Evolutionary conservation across 2,329 filamentous ascomycete genomes (phyloP).

Genomic region (Purpureocillium lavendulum): DNA sequence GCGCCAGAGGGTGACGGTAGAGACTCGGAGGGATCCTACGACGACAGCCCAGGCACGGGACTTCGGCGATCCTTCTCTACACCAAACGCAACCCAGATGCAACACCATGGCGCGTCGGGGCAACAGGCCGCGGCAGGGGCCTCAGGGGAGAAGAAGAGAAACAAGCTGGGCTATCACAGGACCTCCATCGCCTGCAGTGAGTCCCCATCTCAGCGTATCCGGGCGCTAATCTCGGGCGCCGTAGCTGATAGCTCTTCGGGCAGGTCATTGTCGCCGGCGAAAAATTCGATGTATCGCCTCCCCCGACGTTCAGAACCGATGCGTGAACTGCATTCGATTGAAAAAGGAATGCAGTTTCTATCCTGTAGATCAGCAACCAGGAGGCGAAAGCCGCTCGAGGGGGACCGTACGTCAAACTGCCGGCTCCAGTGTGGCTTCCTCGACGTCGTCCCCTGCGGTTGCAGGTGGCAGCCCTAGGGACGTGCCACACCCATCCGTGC

Average conservation of each 20-base stretch:
- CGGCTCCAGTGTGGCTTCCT: constrained; percentile 31
- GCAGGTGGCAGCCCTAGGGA: constrained; percentile 33
- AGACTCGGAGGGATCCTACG: constrained; percentile 22
- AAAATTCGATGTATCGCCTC: constrained; percentile 88
- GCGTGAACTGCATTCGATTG: constrained; percentile 85
- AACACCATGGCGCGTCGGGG: constrained; percentile 21
- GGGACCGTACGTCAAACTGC: constrained; percentile 27
- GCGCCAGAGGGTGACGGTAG: constrained; percentile 18
- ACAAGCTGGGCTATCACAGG: constrained; percentile 91
- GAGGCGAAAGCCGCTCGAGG: constrained; percentile 36
- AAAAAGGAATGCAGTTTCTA: constrained; percentile 94
- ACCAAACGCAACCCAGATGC: constrained; percentile 35
- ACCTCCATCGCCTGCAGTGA: constrained; percentile 93
- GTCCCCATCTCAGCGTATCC: constrained; percentile 31
- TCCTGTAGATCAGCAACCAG: constrained; percentile 71
- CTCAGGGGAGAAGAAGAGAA: constrained; percentile 54
- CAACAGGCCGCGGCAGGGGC: constrained; percentile 18
- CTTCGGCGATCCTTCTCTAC: constrained; percentile 42
- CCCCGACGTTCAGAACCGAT: constrained; percentile 68
- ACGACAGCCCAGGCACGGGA: constrained; percentile 25
- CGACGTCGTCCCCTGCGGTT: constrained; percentile 40
- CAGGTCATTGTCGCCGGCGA: constrained; percentile 83
- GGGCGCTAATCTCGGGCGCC: background rate
- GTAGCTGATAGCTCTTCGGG: background rate
- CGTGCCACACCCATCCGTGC: constrained; percentile 14